Percentiles rank a stretch among this genome's conserved stretches.
Evolutionary conservation across 768 basidiomycete genomes (phyloP).

Genomic region (Infundibulicybe gibba): DNA sequence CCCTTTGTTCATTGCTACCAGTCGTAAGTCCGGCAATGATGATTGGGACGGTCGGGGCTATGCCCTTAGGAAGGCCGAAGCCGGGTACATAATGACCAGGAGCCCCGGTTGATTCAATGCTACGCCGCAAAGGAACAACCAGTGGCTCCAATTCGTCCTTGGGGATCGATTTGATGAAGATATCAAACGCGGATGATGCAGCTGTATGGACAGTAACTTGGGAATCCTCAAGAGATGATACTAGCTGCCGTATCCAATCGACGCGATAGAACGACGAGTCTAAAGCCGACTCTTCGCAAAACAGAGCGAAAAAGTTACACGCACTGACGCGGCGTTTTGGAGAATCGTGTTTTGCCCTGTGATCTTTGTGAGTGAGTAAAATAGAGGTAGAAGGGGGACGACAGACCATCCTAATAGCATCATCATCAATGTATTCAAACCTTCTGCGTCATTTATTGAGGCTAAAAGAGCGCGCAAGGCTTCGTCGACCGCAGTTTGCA

Average conservation of each 20-base stretch:
- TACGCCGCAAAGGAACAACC: constrained; percentile 84
- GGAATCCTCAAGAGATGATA: constrained; percentile 78
- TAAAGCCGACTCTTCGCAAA: constrained; percentile 80
- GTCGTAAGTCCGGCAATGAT: constrained; percentile 91
- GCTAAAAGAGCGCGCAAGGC: constrained; percentile 71
- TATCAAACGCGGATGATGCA: constrained; percentile 80
- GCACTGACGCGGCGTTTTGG: constrained; percentile 74
- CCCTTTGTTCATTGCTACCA: constrained; percentile 92
- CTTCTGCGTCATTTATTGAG: constrained; percentile 84
- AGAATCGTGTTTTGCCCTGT: constrained; percentile 76
- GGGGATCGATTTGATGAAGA: constrained; percentile 83
- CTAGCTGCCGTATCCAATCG: constrained; percentile 92
- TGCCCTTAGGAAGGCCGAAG: constrained; percentile 80
- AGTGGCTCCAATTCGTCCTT: constrained; percentile 93
- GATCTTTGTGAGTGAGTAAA: neutral
- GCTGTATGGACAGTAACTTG: constrained; percentile 74
- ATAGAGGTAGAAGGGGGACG: neutral
- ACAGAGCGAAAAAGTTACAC: constrained; percentile 71
- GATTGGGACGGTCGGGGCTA: constrained; percentile 80
- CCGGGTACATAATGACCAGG: constrained; percentile 81
- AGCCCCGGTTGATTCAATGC: constrained; percentile 81
- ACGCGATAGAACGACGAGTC: constrained; percentile 84
- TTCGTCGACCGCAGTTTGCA: constrained; percentile 66
- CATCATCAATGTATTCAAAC: constrained; percentile 87
- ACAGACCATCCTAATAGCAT: constrained; percentile 83